phyloP scores from a whole-genome alignment of 345 rosid species.

The Gossypium stocksii region DNA sequence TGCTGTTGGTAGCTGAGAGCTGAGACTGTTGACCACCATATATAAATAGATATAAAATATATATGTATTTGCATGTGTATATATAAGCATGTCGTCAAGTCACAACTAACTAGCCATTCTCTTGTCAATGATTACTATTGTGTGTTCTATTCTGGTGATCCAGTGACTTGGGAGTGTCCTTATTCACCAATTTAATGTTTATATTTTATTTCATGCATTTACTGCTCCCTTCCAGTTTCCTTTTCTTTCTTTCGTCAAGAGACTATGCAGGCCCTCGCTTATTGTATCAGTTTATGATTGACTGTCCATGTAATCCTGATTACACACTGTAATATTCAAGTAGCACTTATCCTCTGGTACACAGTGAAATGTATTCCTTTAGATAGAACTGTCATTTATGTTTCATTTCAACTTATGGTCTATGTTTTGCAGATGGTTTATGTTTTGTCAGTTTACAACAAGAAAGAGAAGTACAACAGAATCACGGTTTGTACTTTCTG shows the following conservation, averaged over 20 bases:
- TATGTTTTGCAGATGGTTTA: slow-evolving; percentile 82
- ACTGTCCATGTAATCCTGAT: background rate
- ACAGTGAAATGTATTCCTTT: background rate
- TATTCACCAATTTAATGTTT: background rate
- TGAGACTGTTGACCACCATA: background rate
- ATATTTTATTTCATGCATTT: background rate
- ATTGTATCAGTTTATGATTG: background rate
- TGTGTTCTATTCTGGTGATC: background rate
- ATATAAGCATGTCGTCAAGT: background rate
- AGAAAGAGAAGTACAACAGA: slow-evolving; percentile 84
- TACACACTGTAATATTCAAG: background rate
- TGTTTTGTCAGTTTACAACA: slow-evolving; percentile 86
- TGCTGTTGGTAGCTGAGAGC: background rate
- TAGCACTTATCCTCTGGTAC: background rate
- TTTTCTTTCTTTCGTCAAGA: background rate
- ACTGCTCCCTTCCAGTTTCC: background rate
- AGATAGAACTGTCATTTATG: background rate
- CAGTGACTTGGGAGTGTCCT: background rate
- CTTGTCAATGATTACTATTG: background rate
- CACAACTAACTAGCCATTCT: background rate
- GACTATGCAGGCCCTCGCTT: background rate
- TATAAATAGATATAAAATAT: background rate
- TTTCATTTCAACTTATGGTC: slow-evolving; percentile 10
- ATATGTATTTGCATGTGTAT: background rate
- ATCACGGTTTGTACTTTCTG: slow-evolving; percentile 59